phyloP scores from a whole-genome alignment of 495 filamentous ascomycete species.

The Tetracladium marchalianum region DNA sequence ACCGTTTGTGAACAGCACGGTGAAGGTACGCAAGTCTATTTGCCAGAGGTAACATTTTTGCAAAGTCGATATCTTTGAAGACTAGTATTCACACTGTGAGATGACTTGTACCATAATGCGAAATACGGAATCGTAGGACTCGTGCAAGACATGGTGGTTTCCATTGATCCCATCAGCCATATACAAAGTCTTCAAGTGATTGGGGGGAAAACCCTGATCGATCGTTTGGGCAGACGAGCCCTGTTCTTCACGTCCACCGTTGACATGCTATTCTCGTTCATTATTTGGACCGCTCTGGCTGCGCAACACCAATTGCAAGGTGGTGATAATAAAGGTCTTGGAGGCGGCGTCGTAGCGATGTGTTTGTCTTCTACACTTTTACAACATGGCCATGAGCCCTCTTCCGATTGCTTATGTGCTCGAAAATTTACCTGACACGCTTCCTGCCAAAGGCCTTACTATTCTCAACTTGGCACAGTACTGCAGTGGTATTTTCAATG shows the following conservation, averaged over 20 bases:
- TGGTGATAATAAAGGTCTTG: slow-evolving; percentile 2
- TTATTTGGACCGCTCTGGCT: slow-evolving; percentile 18
- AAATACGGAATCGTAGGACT: too few relatives aligned
- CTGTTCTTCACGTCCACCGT: slow-evolving; percentile 45
- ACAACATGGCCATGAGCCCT: slow-evolving; percentile 30
- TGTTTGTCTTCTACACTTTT: slow-evolving; percentile 24
- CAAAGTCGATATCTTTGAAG: too few relatives aligned
- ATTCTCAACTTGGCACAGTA: neutral
- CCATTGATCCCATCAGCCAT: slow-evolving; percentile 19
- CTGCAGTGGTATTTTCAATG: slow-evolving; percentile 1
- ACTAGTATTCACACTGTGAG: too few relatives aligned
- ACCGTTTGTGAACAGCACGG: too few relatives aligned
- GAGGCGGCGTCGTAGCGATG: slow-evolving; percentile 13
- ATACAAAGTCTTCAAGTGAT: slow-evolving; percentile 22
- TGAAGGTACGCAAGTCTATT: too few relatives aligned
- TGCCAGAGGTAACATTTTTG: too few relatives aligned
- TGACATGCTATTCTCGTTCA: slow-evolving; percentile 50
- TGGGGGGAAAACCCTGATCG: slow-evolving; percentile 27
- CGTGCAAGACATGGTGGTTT: too few relatives aligned
- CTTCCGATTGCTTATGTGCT: slow-evolving; percentile 38
- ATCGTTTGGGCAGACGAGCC: slow-evolving; percentile 48
- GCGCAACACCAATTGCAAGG: neutral
- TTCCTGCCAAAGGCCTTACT: slow-evolving; percentile 36
- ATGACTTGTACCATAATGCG: too few relatives aligned
- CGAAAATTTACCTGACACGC: slow-evolving; percentile 44